Evolutionary conservation across 768 basidiomycete species (phyloP), one percentile per base, ranked within the genome.

Genomic region (Hortiboletus campestris): DNA sequence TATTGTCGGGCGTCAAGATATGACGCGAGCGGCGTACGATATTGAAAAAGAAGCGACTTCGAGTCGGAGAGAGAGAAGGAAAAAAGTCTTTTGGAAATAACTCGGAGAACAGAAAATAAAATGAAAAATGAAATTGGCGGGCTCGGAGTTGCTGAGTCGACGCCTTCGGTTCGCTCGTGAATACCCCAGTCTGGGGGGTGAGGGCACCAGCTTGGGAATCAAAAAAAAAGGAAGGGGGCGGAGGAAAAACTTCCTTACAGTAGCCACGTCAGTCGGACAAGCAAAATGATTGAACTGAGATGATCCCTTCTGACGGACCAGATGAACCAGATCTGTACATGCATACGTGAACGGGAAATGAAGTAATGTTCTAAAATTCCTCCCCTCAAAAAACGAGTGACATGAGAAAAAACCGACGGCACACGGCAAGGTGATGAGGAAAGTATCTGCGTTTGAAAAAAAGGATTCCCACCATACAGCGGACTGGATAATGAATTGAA

Each of bases 361-460:
- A 31, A 29, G 2, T 29, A 13, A 8, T n/a, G 6, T 28, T 29
- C 22, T 25, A n/a, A 28, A 25, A n/a, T 4, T 9, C 44, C 44
- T n/a, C 20, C 17, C 25, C 32, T 17, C 34, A 41, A 58, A 35
- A 35, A 25, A 46, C 22, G 42, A 48, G 4, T 51, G 60, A 53
- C 60, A 63, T 63, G 63, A 44, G 63, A 65, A 65, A 54, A 39
- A n/a, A n/a, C n/a, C n/a, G n/a, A n/a, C n/a, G n/a, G n/a, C n/a
- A n/a, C n/a, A n/a, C n/a, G n/a, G n/a, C n/a, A n/a, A n/a, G n/a
- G n/a, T n/a, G n/a, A n/a, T n/a, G n/a, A n/a, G n/a, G n/a, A n/a
- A n/a, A n/a, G n/a, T n/a, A n/a, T n/a, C n/a, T 57, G 17, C 7
- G 42, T 55, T 60, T 48, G 53, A 53, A 38, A n/a, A n/a, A 44